phyloP scores from a whole-genome alignment of 805 yeast genomes.

The Lachancea lanzarotensis region DNA sequence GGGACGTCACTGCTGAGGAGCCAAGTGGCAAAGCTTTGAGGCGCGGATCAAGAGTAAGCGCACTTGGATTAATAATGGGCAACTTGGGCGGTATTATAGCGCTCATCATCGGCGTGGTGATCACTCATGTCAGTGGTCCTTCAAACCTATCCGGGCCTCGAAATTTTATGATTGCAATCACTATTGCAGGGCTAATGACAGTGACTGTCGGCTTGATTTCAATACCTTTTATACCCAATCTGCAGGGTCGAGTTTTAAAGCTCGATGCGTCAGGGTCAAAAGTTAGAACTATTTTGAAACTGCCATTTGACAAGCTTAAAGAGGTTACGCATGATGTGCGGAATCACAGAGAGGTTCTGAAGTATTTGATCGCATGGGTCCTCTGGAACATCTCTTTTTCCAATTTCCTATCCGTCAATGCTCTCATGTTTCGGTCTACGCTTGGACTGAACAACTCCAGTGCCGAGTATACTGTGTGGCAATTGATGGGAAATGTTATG shows the following conservation, averaged over 20 bases:
- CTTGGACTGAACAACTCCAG: slow-evolving; percentile 36
- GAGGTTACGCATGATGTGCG: slow-evolving; percentile 21
- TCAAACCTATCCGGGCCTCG: slow-evolving; percentile 29
- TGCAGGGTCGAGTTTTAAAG: slow-evolving; percentile 20
- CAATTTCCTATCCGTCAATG: slow-evolving; percentile 34
- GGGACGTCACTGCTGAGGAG: background rate
- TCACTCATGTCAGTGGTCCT: slow-evolving; percentile 27
- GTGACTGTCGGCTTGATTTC: slow-evolving; percentile 24
- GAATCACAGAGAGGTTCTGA: slow-evolving; percentile 27
- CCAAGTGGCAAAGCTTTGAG: slow-evolving; percentile 24
- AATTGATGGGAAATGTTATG: slow-evolving; percentile 34
- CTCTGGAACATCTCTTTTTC: slow-evolving; percentile 36
- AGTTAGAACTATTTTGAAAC: background rate
- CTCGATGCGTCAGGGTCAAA: background rate
- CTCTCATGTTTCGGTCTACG: slow-evolving; percentile 35
- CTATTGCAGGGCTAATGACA: slow-evolving; percentile 36
- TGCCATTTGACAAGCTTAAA: slow-evolving; percentile 23
- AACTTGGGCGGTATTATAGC: slow-evolving; percentile 37
- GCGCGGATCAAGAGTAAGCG: slow-evolving; percentile 35
- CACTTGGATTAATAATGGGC: slow-evolving; percentile 33
- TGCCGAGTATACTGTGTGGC: slow-evolving; percentile 36
- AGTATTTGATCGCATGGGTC: slow-evolving; percentile 37
- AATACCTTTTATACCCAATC: slow-evolving; percentile 30
- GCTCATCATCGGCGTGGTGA: slow-evolving; percentile 34
- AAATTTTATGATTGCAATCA: slow-evolving; percentile 35